Percentiles rank a stretch among this genome's conserved stretches.
These are phyloP conservation scores for Picea glauca DNA, from an alignment of 75 land plant species.

Conservation along the genomic window DNA sequence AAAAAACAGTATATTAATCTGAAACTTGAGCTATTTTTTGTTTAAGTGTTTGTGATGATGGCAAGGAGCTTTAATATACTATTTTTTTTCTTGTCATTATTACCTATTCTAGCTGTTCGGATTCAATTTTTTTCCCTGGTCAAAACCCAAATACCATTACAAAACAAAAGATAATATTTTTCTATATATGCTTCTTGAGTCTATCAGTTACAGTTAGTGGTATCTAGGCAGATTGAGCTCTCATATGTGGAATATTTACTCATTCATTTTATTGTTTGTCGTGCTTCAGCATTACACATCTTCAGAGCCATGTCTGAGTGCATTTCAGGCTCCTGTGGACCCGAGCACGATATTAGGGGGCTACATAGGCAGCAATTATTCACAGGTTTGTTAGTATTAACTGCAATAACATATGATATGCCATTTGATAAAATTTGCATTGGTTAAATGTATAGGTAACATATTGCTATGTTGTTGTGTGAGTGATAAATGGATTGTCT, in stretches of 20 bases:
- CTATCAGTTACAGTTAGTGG: not conserved
- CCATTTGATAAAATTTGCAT: not conserved
- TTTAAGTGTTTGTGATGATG: not conserved
- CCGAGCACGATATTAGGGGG: slow-evolving; percentile 93
- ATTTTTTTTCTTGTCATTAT: not conserved
- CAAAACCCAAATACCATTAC: not conserved
- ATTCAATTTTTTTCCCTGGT: not conserved
- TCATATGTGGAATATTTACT: not conserved
- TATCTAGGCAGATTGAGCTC: not conserved
- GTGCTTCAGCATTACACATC: slow-evolving; percentile 76
- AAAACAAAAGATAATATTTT: not conserved
- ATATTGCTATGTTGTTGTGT: not conserved
- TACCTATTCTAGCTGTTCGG: not conserved
- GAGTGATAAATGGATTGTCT: not conserved
- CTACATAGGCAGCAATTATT: slow-evolving; percentile 73
- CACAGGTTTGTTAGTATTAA: slow-evolving; percentile 49
- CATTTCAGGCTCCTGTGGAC: slow-evolving; percentile 87
- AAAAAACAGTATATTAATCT: not conserved
- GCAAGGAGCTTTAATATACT: not conserved
- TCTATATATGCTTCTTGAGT: not conserved
- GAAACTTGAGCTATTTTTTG: not conserved
- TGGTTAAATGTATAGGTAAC: not conserved
- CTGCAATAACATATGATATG: not conserved
- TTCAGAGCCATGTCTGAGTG: slow-evolving; percentile 78
- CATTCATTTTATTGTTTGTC: not conserved